Evolutionary conservation across 2,329 filamentous ascomycete species (phyloP), one percentile per base, ranked within the genome.

Genomic region (Phyllosticta paracitricarpa): DNA sequence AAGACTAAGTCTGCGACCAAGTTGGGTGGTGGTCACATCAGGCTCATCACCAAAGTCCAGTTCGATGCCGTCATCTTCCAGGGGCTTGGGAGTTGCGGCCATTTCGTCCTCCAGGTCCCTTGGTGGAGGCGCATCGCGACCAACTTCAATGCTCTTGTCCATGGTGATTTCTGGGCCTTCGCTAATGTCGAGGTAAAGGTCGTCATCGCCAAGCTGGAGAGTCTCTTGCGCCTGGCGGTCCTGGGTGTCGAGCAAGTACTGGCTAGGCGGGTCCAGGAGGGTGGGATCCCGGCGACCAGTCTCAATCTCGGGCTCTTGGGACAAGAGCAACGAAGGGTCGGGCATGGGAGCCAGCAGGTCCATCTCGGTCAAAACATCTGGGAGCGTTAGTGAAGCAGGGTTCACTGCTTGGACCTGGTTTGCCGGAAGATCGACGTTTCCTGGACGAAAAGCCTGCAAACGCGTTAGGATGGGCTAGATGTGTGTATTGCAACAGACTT

Each of bases 361-460:
- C 63, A 94, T 89, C 64, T 95, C 91, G 10, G 94, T 97, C 66
- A 99, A 89, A 59, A 88, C 87, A 77, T 99, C 94, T 6, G 92
- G 91, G 60, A 99, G 82, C 69, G 93, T 89, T 65, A 97, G 83
- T 28, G 91, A 88, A 72, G 92, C 90, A 56, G 92, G 88, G 68
- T 91, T 91, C 30, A 89, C 88, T 65, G 89, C 82, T 68, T 90
- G 87, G 17, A 93, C 76, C 61, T 80, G 81, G 69, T 89, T 90
- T 57, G 86, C 83, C n/a, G 92, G 90, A 68, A 97, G 83, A 75
- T 99, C 94, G 72, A 97, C 95, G 76, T 97, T 97, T 66, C 93
- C 93, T 56, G 93, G 90, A 63, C 92, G 89, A 78, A 97, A 99
- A 52, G 94, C 93, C 93, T 96, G 56, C 58, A 19, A 56, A 24